Base-by-base conservation (phyloP, 352 stramenopile genomes). In the Globisporangium acanthophoron region DNA sequence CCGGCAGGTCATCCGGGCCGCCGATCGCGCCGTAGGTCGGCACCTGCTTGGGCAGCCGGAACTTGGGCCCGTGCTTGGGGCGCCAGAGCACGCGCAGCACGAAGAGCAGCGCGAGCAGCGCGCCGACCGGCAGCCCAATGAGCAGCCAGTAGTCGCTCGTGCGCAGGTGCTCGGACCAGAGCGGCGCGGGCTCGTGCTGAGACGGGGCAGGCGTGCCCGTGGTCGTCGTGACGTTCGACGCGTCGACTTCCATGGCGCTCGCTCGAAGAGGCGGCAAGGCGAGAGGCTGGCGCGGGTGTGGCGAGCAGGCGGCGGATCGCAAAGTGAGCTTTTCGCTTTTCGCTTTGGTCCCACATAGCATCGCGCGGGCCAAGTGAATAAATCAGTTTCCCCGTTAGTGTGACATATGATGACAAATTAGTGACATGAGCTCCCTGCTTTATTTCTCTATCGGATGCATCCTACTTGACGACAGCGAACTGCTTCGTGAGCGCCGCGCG, bases 81-180 rank as follows among this genome's bases (percentile, higher is more conserved):
- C 79, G 80, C 84, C 84, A 94, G 11, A 94, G 63, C 53, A 90
- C 71, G 50, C 84, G 84, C 59, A 94, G 61, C 5, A 90, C 20
- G 57, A 91, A 68, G 20, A 86, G 56, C 33, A 85, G 69, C 41
- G 68, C 62, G 21, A 92, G 51, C 15, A 94, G 55, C 27, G 81
- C 72, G 33, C 76, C 76, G 37, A 90, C 9, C 3, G 84, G 84
- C 15, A 94, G 64, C 0, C 81, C 80, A 11, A 88, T 21, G 52
- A 93, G 72, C 60, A 89, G 68, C 53, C 71, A 73, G 61, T 88
- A 88, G 65, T 93, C 78, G 43, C 58, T 71, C 51, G 65, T 53
- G 39, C 66, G 61, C 24, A 93, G 55, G 48, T 90, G 56, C 48
- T 87, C 70, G 29, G 79, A 85, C 84, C 84, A 93, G 37, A 87